Evolutionary conservation across 2,329 filamentous ascomycete genomes (phyloP).

Genomic region (Neurospora sp.): DNA sequence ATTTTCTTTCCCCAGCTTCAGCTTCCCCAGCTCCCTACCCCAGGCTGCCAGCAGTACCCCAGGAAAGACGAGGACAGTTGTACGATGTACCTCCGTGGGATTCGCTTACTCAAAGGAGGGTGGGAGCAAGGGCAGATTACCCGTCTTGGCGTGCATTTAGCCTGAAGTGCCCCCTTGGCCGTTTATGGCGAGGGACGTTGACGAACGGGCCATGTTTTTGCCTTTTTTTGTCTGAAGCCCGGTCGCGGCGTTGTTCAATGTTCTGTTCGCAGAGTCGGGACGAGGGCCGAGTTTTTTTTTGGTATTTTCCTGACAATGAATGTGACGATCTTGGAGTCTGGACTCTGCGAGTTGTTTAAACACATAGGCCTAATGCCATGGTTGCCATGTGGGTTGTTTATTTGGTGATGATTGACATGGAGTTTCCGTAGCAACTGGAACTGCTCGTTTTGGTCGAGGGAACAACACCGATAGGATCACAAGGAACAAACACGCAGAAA

Average conservation of each 20-base stretch:
- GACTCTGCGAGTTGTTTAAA: not conserved
- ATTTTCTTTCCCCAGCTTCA: not conserved
- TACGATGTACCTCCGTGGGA: not conserved
- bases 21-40: not conserved
- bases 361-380: not conserved
- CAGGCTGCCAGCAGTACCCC: not conserved
- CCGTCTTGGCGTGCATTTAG: constrained; percentile 11
- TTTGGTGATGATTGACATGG: not conserved
- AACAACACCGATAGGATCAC: not conserved
- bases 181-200: not conserved
- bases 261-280: not conserved
- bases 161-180: constrained; percentile 5
- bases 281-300: not conserved
- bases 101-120: not conserved
- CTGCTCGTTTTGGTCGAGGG: not conserved
- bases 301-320: not conserved
- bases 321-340: not conserved
- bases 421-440: not conserved
- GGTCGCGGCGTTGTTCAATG: not conserved
- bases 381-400: not conserved
- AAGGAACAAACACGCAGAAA: not conserved
- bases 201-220: constrained; percentile 3
- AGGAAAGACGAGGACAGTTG: not conserved
- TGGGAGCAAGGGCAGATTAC: constrained; percentile 2
- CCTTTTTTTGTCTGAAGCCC: too few relatives aligned